Percentiles rank a stretch among this genome's conserved stretches.
Evolutionary conservation across 257 asterid species (phyloP).

Genomic region (Solanum tarijense): DNA sequence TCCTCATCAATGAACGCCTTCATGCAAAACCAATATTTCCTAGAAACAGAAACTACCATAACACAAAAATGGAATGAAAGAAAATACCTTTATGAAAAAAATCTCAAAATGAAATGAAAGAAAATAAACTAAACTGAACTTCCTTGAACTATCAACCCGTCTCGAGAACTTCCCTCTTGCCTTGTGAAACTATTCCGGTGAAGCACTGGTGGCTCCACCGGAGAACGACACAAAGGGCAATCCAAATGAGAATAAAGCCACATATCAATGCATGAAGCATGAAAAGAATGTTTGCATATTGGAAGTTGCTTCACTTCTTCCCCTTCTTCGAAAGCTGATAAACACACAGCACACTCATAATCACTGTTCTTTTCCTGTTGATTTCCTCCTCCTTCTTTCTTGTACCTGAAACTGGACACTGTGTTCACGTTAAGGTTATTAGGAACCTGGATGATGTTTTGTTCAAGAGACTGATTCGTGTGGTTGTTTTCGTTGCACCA

Average conservation of each 20-base stretch:
- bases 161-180: constrained; percentile 15
- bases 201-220: constrained; percentile 24
- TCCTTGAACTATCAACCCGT: constrained; percentile 15
- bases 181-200: not conserved
- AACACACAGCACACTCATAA: constrained; percentile 48
- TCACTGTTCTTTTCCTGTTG: constrained; percentile 1
- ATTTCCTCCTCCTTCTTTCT: constrained; percentile 11
- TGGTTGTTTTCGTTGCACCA: constrained; percentile 15
- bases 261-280: constrained; percentile 69
- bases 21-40: not conserved
- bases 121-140: constrained; percentile 9
- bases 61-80: not conserved
- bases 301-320: constrained; percentile 52
- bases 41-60: not conserved
- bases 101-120: not conserved
- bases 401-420: constrained; percentile 48
- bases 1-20: not conserved
- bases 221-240: constrained; percentile 72
- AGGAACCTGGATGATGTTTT: not conserved
- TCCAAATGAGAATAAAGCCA: constrained; percentile 62
- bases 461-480: not conserved
- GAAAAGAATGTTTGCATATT: constrained; percentile 54
- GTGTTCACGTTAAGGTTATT: not conserved
- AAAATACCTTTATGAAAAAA: not conserved
- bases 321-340: constrained; percentile 58